These are phyloP conservation scores for Phaeosphaeria sp. DNA, from an alignment of 2,329 filamentous ascomycete species.

Conservation along the genomic window DNA sequence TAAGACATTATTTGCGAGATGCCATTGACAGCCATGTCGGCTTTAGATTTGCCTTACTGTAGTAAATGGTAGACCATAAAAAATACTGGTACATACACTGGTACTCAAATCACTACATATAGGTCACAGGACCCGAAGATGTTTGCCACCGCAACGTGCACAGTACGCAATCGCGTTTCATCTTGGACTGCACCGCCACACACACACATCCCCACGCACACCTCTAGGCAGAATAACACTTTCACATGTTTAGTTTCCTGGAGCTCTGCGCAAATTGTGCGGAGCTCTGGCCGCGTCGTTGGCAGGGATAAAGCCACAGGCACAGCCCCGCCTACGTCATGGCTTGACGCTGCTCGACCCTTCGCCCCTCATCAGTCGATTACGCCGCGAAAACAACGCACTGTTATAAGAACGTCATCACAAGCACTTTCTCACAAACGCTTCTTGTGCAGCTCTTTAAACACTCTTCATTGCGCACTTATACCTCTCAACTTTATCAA, in stretches of 20 bases:
- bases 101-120: too few species aligned
- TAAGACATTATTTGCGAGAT: background rate
- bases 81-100: too few species aligned
- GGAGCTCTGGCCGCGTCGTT: conserved; percentile 16
- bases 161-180: background rate
- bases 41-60: background rate
- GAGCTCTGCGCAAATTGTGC: conserved; percentile 27
- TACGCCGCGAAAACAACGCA: conserved; percentile 12
- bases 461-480: conserved; percentile 3
- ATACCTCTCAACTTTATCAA: conserved; percentile 5
- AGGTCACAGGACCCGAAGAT: background rate
- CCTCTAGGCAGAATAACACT: background rate
- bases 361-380: conserved; percentile 22
- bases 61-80: too few species aligned
- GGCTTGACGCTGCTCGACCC: conserved; percentile 9
- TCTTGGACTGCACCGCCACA: background rate
- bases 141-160: background rate
- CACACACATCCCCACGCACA: background rate
- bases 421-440: conserved; percentile 1
- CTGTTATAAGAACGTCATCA: conserved; percentile 13
- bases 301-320: conserved; percentile 10
- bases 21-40: background rate
- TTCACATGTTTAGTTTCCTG: conserved; percentile 24
- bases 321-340: conserved; percentile 33
- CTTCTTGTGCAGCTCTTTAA: background rate